Conservation (phyloP, 805 yeast genomes). For the Starmerella floricola region DNA sequence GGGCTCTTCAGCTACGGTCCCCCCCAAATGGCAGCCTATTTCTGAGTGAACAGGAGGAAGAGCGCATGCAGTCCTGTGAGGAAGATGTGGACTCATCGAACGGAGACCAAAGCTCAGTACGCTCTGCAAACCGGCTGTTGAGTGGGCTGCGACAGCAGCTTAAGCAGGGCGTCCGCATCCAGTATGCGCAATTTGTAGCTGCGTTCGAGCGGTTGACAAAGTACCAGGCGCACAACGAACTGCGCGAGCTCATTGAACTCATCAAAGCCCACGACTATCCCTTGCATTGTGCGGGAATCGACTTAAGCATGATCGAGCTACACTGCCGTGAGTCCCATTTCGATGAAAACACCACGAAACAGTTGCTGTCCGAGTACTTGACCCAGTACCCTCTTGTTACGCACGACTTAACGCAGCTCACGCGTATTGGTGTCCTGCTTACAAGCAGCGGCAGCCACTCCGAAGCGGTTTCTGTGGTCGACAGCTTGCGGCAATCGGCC, state of each 20-base stretch:
- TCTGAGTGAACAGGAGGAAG: no score
- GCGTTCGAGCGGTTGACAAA: conserved; percentile 12
- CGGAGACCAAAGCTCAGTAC: no score
- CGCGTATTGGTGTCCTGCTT: conserved; percentile 16
- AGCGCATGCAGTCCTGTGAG: no score
- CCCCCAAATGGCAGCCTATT: no score
- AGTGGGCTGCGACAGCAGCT: conserved; percentile 6
- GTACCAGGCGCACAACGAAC: background rate
- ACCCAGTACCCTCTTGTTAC: conserved; percentile 20
- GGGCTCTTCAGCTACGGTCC: no score
- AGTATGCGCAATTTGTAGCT: conserved; percentile 12
- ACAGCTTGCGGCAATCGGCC: conserved; percentile 7
- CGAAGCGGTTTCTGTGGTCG: conserved; percentile 9
- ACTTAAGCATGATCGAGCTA: conserved; percentile 18
- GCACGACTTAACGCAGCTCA: conserved; percentile 16
- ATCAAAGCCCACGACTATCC: conserved; percentile 16
- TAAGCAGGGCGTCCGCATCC: conserved; percentile 15
- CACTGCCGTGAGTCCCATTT: conserved; percentile 5
- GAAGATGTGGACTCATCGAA: no score
- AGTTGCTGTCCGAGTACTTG: conserved; percentile 16
- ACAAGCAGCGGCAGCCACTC: conserved; percentile 6
- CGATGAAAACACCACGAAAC: conserved; percentile 2
- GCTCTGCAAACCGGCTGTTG: background rate
- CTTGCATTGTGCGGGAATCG: conserved; percentile 22
- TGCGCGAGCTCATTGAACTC: conserved; percentile 2